These are phyloP conservation scores for Collybia mongolica DNA, from an alignment of 768 basidiomycete species.

Conservation along the genomic window DNA sequence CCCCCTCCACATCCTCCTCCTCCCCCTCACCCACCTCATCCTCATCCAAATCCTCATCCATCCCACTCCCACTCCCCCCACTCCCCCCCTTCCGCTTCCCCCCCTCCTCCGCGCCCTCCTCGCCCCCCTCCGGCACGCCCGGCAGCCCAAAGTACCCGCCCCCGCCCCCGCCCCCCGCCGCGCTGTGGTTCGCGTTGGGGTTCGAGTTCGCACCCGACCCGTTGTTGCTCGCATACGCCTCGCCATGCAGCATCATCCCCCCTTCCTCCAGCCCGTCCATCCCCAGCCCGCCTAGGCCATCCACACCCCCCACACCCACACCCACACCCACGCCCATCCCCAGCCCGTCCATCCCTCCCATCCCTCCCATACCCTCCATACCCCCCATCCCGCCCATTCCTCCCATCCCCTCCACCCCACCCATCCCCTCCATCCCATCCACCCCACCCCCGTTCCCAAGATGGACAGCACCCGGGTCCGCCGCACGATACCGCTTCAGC, in stretches of 20 bases:
- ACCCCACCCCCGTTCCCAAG: background rate
- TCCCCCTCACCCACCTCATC: constrained; percentile 4
- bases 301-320: too few relatives aligned
- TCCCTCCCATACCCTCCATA: background rate
- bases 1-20: constrained; percentile 11
- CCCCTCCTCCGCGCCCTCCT: constrained; percentile 2
- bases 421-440: background rate
- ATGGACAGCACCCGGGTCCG: too few relatives aligned
- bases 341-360: too few relatives aligned
- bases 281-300: constrained; percentile 3
- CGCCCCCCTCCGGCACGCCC: constrained; percentile 26
- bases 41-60: constrained; percentile 14
- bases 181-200: background rate
- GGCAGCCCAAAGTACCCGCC: constrained; percentile 19
- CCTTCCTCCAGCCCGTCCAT: constrained; percentile 10
- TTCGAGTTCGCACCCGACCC: too few relatives aligned
- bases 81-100: constrained; percentile 8
- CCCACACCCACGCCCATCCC: too few relatives aligned
- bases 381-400: background rate
- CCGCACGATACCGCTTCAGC: constrained; percentile 46
- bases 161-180: background rate
- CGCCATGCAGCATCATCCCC: background rate
- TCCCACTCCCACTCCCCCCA: constrained; percentile 2
- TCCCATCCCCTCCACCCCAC: background rate
- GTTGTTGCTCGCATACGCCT: background rate